These are phyloP conservation scores for Phytophthora quininea DNA, from an alignment of 352 stramenopile genomes.

Conservation along the genomic window DNA sequence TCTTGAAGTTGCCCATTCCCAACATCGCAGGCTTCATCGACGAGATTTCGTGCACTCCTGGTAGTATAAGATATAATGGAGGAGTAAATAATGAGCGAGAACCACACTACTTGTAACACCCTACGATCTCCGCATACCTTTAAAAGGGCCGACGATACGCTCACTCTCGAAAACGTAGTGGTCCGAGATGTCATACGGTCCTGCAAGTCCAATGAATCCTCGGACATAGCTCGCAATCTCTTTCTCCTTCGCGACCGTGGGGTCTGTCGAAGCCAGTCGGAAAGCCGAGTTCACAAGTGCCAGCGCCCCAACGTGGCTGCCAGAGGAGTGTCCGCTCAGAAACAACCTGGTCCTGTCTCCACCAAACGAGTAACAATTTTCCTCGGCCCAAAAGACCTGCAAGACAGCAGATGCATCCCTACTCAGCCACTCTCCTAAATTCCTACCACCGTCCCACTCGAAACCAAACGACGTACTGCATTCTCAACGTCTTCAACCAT, in stretches of 20 bases:
- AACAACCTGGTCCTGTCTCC: conserved; percentile 58
- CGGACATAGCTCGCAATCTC: conserved; percentile 44
- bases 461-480: conserved; percentile 40
- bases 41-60: conserved; percentile 75
- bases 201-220: conserved; percentile 70
- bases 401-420: not conserved
- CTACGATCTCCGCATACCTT: conserved; percentile 23
- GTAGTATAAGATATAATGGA: not conserved
- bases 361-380: conserved; percentile 51
- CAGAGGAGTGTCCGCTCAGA: conserved; percentile 73
- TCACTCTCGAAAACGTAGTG: conserved; percentile 77
- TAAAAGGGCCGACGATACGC: conserved; percentile 54
- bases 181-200: conserved; percentile 76
- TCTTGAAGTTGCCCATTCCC: conserved; percentile 58
- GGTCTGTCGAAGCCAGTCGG: conserved; percentile 29
- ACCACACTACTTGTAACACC: not conserved
- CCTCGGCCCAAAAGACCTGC: conserved; percentile 63
- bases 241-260: conserved; percentile 30
- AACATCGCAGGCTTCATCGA: conserved; percentile 81
- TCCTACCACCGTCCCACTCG: not conserved
- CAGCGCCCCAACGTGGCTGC: conserved; percentile 60
- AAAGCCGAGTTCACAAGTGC: conserved; percentile 61
- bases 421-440: conserved; percentile 2
- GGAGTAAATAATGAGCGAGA: not conserved
- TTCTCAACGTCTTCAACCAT: conserved; percentile 91